phyloP scores from a whole-genome alignment of 495 filamentous ascomycete genomes.

The Recurvomyces mirabilis region DNA sequence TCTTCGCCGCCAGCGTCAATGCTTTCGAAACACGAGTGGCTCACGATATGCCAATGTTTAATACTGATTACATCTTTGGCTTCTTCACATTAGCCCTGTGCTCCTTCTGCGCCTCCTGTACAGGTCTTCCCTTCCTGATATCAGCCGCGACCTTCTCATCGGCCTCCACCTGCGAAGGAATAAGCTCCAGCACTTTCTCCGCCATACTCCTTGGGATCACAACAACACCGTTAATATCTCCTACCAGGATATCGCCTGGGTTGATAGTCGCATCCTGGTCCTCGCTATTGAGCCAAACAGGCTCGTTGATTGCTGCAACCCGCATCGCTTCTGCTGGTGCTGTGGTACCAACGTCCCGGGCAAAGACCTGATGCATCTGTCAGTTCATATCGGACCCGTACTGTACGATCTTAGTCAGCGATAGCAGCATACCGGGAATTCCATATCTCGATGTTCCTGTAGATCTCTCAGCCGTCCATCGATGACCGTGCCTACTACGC shows the following conservation, averaged over 20 bases:
- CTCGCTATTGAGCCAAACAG: constrained; percentile 29
- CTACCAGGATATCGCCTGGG: constrained; percentile 49
- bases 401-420: no score
- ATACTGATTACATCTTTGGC: constrained; percentile 7
- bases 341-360: constrained; percentile 42
- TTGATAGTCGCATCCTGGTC: constrained; percentile 38
- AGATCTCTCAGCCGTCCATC: constrained; percentile 50
- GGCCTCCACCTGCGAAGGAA: constrained; percentile 17
- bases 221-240: constrained; percentile 47
- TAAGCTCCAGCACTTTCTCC: constrained; percentile 36
- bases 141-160: constrained; percentile 20
- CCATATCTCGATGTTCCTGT: constrained; percentile 45
- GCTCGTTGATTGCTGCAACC: constrained; percentile 30
- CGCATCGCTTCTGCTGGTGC: constrained; percentile 37
- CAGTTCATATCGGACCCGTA: no score
- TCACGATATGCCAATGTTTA: no score
- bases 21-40: no score
- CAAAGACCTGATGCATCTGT: constrained; percentile 30
- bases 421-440: constrained; percentile 34
- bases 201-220: constrained; percentile 28
- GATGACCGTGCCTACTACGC: constrained; percentile 38
- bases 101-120: constrained; percentile 17
- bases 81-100: constrained; percentile 18
- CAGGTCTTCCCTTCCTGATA: constrained; percentile 13
- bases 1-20: no score